Conservation (phyloP, 441 rosid genomes). For the Arabidopsis hybrid region DNA sequence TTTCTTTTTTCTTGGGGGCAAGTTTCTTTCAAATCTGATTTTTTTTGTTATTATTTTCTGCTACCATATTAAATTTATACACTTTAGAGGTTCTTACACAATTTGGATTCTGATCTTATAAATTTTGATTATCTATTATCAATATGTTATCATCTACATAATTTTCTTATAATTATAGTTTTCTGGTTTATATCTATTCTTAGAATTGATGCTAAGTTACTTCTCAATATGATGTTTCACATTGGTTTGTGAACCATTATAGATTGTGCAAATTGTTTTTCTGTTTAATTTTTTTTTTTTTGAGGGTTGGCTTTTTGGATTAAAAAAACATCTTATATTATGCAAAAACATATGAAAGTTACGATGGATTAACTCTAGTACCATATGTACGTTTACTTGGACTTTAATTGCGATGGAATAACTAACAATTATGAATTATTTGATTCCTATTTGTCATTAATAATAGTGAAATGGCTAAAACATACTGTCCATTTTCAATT, state of each 20-base stretch:
- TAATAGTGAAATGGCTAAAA: neutral
- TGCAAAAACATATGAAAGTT: neutral
- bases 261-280: neutral
- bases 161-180: too few species aligned
- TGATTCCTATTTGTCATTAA: neutral
- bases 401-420: slow-evolving; percentile 6
- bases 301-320: neutral
- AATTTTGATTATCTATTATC: neutral
- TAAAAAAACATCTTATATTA: neutral
- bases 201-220: neutral
- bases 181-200: neutral
- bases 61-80: neutral
- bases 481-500: neutral
- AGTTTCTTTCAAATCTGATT: too few species aligned
- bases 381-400: neutral
- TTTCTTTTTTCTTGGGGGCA: too few species aligned
- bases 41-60: neutral
- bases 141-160: neutral
- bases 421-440: neutral
- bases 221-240: too few species aligned
- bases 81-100: neutral
- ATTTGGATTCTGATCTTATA: neutral
- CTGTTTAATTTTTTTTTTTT: neutral
- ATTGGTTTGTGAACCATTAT: neutral
- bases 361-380: neutral